These are phyloP conservation scores for Leptodontidium sp. DNA, from an alignment of 2,329 filamentous ascomycete genomes.

Conservation along the genomic window DNA sequence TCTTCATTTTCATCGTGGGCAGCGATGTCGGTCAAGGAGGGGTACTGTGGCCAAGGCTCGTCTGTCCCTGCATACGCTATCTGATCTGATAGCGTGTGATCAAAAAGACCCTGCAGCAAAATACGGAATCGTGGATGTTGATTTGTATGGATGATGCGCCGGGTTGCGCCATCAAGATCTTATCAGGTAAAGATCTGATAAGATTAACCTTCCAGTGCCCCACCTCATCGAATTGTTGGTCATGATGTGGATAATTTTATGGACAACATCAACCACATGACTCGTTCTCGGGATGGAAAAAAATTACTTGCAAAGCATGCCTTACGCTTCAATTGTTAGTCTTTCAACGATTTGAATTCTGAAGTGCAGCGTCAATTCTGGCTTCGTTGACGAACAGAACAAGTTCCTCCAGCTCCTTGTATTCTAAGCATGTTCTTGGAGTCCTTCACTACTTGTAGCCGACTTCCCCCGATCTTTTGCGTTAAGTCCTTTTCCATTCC, in stretches of 20 bases:
- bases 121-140: background rate
- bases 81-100: conserved; percentile 15
- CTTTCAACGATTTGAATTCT: too few relatives aligned
- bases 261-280: background rate
- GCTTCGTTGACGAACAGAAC: too few relatives aligned
- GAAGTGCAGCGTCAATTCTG: too few relatives aligned
- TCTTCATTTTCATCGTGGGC: background rate
- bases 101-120: background rate
- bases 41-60: conserved; percentile 4
- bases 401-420: too few relatives aligned
- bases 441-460: too few relatives aligned
- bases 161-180: background rate
- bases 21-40: conserved; percentile 5
- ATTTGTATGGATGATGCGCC: background rate
- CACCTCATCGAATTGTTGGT: background rate
- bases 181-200: conserved; percentile 13
- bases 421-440: too few relatives aligned
- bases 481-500: too few relatives aligned
- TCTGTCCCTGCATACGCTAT: conserved; percentile 19
- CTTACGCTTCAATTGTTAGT: too few relatives aligned
- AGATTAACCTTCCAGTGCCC: background rate
- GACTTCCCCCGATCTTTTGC: too few relatives aligned
- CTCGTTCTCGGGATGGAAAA: too few relatives aligned
- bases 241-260: background rate
- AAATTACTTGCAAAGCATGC: too few relatives aligned